Conservation (phyloP, 2,329 filamentous ascomycete species). For the Curvularia spicifera region DNA sequence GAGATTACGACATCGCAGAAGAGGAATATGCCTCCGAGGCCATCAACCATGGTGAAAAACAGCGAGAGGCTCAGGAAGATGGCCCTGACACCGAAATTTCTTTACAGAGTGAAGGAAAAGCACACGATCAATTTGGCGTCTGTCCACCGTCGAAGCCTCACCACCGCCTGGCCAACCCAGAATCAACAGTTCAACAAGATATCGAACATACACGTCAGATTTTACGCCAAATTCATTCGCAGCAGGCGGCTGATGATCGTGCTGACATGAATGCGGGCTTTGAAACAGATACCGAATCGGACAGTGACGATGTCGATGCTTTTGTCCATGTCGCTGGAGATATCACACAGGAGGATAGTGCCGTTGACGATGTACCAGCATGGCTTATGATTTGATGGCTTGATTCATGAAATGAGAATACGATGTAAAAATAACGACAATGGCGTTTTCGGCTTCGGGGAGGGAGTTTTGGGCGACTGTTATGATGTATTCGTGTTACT, state of each 20-base stretch:
- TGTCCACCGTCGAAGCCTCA: background rate
- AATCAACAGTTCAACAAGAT: background rate
- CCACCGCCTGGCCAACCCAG: background rate
- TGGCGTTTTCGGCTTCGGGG: background rate
- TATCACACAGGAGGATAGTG: too few species aligned
- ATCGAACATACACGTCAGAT: background rate
- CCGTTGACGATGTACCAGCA: background rate
- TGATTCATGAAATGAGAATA: background rate
- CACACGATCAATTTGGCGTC: background rate
- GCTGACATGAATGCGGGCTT: background rate
- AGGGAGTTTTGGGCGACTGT: too few species aligned
- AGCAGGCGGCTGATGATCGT: background rate
- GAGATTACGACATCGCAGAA: background rate
- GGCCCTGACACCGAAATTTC: background rate
- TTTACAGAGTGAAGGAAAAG: too few species aligned
- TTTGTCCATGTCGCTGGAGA: background rate
- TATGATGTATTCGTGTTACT: background rate
- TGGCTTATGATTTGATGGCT: background rate
- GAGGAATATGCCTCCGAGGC: background rate
- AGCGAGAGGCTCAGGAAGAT: background rate
- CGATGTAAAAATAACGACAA: background rate
- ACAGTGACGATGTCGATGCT: constrained; percentile 3
- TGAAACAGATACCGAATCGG: constrained; percentile 2
- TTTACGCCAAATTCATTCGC: background rate
- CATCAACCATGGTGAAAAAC: background rate